Base-by-base conservation (phyloP, 2,329 filamentous ascomycete genomes). In the Pseudogymnoascus sp. region DNA sequence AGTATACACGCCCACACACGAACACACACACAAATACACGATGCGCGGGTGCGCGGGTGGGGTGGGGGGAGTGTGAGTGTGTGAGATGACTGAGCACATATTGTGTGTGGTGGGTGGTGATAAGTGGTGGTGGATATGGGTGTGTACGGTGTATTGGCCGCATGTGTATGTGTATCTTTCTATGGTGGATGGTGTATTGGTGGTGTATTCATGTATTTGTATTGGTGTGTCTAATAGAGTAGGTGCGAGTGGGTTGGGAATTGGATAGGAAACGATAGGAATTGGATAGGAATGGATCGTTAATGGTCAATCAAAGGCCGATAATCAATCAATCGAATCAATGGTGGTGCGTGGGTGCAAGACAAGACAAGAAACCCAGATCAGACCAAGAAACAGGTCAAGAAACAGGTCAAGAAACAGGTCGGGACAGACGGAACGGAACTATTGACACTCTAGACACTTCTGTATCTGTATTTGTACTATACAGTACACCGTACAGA, bases 351-450 rank as follows among this genome's bases (percentile, higher is more conserved):
- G 40, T 45, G 21, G 21, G 40, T 40, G 40, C 42, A 29, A 48
- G 42, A 48, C 18, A 18, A 18, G 18, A 18, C 18, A 18, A 18
- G 18, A 18, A 18, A 18, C 18, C 18, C 18, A 18, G 18, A 18
- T 18, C 18, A 18, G 18, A 18, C 18, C 42, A 29, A 48, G 42
- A 48, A 48, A 48, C 42, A 48, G 42, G 42, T 48, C 42, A 29
- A 48, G 42, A 48, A 48, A 48, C 42, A 48, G 42, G 42, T 48
- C 42, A 29, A 48, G 42, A 48, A 48, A 48, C 42, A 48, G 42
- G 42, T 48, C 42, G 25, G 42, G 42, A 48, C 29, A 48, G 25
- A 18, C 18, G 18, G 18, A 18, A 48, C 42, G 42, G 42, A 48
- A 48, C 42, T 48, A 48, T 48, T n/a, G 42, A 45, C 15, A 18